phyloP scores from a whole-genome alignment of 2,329 filamentous ascomycete species.

The Penicillium occitanis region DNA sequence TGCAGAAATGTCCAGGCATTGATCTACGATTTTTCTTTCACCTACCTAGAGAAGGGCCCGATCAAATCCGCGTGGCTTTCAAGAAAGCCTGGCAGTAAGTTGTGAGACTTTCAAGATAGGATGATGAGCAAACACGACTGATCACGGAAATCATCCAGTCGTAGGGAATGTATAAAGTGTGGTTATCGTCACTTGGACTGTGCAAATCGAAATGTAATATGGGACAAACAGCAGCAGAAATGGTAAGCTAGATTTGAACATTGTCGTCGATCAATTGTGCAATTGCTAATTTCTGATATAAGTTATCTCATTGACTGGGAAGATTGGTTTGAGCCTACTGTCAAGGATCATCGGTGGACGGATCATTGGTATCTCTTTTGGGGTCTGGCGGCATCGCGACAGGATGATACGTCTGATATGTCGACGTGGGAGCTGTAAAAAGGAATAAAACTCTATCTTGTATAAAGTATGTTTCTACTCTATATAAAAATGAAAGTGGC shows the following conservation, averaged over 20 bases:
- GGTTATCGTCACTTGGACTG: background rate
- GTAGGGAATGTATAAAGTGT: background rate
- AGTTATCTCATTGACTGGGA: background rate
- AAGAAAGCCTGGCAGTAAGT: background rate
- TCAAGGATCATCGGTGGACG: background rate
- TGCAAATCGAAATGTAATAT: background rate
- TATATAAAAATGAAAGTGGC: too few species aligned
- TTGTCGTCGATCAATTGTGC: background rate
- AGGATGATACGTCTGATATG: background rate
- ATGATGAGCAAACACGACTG: background rate
- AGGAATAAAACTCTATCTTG: too few species aligned
- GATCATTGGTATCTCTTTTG: background rate
- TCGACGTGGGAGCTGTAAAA: background rate
- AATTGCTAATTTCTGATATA: background rate
- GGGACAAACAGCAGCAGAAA: background rate
- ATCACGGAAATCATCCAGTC: background rate
- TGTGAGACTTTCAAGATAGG: background rate
- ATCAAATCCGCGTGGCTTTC: background rate
- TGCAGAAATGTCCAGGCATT: background rate
- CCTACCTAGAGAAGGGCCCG: background rate
- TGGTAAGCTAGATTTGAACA: background rate
- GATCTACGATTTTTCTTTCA: background rate
- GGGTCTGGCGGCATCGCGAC: background rate
- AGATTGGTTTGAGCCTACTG: background rate
- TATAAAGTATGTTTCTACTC: too few species aligned